Conservation (phyloP, 2,329 filamentous ascomycete genomes). For the Phialophora chinensis region DNA sequence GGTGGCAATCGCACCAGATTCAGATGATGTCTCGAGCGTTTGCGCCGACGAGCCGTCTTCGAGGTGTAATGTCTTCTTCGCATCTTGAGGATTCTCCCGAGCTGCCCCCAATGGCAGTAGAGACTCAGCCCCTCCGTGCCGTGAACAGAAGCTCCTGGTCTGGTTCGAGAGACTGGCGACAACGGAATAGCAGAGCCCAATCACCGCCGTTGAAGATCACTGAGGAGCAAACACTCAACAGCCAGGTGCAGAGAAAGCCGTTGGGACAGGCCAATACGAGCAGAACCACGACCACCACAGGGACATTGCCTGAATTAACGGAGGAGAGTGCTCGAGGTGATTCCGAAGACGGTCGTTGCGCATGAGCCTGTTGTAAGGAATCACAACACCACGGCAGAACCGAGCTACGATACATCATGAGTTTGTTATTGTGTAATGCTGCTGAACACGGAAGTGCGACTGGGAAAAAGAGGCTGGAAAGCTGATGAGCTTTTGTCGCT, state of each 20-base stretch:
- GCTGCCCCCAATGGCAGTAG: slow-evolving; percentile 10
- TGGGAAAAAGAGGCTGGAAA: not conserved
- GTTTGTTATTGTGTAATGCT: not conserved
- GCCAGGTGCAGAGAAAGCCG: not conserved
- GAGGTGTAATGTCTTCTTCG: slow-evolving; percentile 10
- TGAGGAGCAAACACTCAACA: not conserved
- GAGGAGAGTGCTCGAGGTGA: not conserved
- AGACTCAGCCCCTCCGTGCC: not conserved
- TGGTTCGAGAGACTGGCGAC: slow-evolving; percentile 3
- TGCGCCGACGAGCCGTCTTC: slow-evolving; percentile 28
- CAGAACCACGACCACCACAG: not conserved
- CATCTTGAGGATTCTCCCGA: slow-evolving; percentile 19
- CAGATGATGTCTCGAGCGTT: slow-evolving; percentile 33
- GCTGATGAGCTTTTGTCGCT: not conserved
- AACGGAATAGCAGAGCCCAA: not conserved
- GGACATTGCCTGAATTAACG: not conserved
- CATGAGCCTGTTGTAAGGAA: not conserved
- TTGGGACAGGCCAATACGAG: not conserved
- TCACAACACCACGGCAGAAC: not conserved
- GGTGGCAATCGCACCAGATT: slow-evolving; percentile 29
- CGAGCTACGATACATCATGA: not conserved
- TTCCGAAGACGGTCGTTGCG: not conserved
- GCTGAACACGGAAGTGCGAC: not conserved
- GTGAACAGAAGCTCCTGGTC: slow-evolving; percentile 1
- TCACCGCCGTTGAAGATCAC: slow-evolving; percentile 1